Conservation (phyloP, 768 basidiomycete species). For the Thelephora ganbajun region DNA sequence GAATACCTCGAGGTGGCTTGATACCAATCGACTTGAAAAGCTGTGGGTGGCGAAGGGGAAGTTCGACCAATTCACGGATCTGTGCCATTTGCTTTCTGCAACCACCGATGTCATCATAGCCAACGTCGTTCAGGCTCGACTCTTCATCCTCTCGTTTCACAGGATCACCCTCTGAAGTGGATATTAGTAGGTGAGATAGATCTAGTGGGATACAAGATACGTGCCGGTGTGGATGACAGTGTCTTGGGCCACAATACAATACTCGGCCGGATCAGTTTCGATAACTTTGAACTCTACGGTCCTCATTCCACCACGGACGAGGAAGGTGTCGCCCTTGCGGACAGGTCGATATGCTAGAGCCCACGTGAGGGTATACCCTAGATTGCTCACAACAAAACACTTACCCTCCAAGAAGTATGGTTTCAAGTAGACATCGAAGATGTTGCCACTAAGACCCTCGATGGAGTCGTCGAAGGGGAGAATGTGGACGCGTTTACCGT, state of each 20-base stretch:
- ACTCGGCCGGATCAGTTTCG: slow-evolving; percentile 95
- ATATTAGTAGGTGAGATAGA: slow-evolving; percentile 2
- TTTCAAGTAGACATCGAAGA: slow-evolving; percentile 97
- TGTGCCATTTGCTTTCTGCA: slow-evolving; percentile 99
- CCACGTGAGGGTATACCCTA: slow-evolving; percentile 1
- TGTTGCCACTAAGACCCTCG: slow-evolving; percentile 94
- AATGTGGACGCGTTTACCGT: slow-evolving; percentile 94
- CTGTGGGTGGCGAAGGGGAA: slow-evolving; percentile 95
- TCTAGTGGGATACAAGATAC: slow-evolving; percentile 3
- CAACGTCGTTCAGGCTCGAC: slow-evolving; percentile 89
- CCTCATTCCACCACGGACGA: slow-evolving; percentile 95
- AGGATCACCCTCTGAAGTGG: slow-evolving; percentile 78
- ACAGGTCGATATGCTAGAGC: slow-evolving; percentile 61
- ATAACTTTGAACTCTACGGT: slow-evolving; percentile 99
- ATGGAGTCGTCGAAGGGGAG: slow-evolving; percentile 97
- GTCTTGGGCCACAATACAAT: slow-evolving; percentile 98
- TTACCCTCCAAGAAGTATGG: slow-evolving; percentile 96
- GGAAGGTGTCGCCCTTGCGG: slow-evolving; percentile 97
- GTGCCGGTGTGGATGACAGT: slow-evolving; percentile 89
- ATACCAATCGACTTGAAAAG: slow-evolving; percentile 99
- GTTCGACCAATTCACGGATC: slow-evolving; percentile 96
- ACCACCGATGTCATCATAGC: slow-evolving; percentile 98
- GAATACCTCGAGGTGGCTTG: slow-evolving; percentile 97
- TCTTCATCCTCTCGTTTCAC: slow-evolving; percentile 99
- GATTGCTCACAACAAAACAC: slow-evolving; percentile 7